Conservation (phyloP, 2,329 filamentous ascomycete genomes). For the Reticulascus tulasneorum region DNA sequence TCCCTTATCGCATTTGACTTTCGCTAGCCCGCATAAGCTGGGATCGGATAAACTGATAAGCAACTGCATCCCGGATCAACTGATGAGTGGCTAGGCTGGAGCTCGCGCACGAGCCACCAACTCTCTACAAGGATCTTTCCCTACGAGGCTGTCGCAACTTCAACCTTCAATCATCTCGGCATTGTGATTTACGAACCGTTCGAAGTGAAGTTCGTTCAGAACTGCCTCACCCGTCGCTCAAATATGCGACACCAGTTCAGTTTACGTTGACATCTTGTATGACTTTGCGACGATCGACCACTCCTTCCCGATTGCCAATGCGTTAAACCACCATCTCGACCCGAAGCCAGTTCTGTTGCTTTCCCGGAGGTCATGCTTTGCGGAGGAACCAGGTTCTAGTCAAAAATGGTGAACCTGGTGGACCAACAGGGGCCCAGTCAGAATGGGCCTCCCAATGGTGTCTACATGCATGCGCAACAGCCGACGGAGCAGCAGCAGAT, state of each 20-base stretch:
- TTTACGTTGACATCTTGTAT: no score
- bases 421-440: conserved; percentile 10
- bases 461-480: conserved; percentile 11
- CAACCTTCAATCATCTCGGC: conserved; percentile 7
- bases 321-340: background rate
- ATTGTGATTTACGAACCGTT: no score
- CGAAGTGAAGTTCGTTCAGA: no score
- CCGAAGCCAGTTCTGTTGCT: background rate
- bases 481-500: conserved; percentile 9
- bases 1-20: conserved; percentile 5
- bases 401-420: conserved; percentile 7
- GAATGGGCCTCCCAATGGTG: conserved; percentile 12
- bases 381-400: conserved; percentile 5
- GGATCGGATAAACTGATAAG: background rate
- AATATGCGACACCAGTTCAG: no score
- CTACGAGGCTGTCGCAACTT: conserved; percentile 17
- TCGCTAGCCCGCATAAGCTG: conserved; percentile 4
- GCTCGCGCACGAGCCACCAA: conserved; percentile 11
- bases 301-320: background rate
- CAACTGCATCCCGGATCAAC: conserved; percentile 8
- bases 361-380: conserved; percentile 11
- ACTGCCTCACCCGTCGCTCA: no score
- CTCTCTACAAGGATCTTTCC: conserved; percentile 11
- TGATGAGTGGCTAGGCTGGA: conserved; percentile 10
- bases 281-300: background rate